Evolutionary conservation across 352 stramenopile genomes (phyloP).

Genomic region (Pythium utonaiense): DNA sequence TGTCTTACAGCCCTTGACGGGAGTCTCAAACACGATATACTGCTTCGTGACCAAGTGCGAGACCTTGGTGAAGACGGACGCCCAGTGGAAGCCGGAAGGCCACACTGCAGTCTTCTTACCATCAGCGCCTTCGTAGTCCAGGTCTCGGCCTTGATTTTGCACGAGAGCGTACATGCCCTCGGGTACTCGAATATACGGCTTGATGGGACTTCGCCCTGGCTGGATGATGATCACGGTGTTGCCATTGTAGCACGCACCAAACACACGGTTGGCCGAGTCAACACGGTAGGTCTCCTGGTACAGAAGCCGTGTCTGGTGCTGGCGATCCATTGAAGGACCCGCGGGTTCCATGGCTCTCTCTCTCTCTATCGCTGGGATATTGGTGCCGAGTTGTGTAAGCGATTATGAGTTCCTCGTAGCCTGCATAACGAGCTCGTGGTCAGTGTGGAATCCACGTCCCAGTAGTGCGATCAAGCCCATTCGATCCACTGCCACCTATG

Average conservation of each 20-base stretch:
- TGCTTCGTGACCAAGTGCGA: conserved; percentile 88
- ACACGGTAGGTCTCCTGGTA: conserved; percentile 62
- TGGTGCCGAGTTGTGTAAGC: neutral
- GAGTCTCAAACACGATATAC: conserved; percentile 84
- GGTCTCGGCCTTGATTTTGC: conserved; percentile 76
- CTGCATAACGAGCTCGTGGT: too few species aligned
- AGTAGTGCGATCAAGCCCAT: neutral
- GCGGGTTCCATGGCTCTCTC: conserved; percentile 1
- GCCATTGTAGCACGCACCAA: conserved; percentile 75
- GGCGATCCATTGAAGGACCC: conserved; percentile 15
- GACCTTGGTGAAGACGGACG: conserved; percentile 75
- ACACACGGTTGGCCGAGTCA: conserved; percentile 66
- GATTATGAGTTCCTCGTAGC: neutral
- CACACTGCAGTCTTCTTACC: conserved; percentile 55
- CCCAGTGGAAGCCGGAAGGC: conserved; percentile 75
- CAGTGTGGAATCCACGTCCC: neutral
- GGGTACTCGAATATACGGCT: conserved; percentile 83
- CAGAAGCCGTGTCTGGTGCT: conserved; percentile 55
- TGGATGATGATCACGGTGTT: conserved; percentile 84
- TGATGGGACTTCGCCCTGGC: conserved; percentile 48
- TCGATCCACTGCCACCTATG: too few species aligned
- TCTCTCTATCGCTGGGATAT: too few species aligned
- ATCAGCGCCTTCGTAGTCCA: conserved; percentile 49
- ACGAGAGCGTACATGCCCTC: conserved; percentile 88
- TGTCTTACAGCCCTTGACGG: conserved; percentile 88